Evolutionary conservation across 1,139 yeast genomes (phyloP), one percentile per base, ranked within the genome.

Genomic region (Yamadazyma pseudoaaseri): DNA sequence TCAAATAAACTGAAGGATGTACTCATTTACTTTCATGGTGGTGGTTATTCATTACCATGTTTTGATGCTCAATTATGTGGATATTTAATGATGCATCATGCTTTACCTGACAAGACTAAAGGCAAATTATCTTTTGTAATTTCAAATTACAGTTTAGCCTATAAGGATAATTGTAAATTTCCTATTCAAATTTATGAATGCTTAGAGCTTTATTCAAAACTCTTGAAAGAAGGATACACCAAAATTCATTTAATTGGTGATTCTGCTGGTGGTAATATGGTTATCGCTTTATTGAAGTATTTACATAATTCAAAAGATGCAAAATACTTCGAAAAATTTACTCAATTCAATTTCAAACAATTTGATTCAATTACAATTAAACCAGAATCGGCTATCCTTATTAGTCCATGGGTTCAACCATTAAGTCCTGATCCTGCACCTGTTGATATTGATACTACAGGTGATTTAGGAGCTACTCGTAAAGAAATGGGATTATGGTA

Each of bases 331-430:
- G 49, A 48, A 27, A 29, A 32, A 26, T 41, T 39, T 25, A 16
- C 29, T 3, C 29, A 38, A 6, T 39, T 20, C 24, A 44, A 44
- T 30, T 43, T 43, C 20, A 25, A 18, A 2, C 37, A 31, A 20
- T 50, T 52, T 25, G 16, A 34, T 3, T 26, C 40, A 13, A 36
- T 38, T 11, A 15, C 42, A 1, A 38, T 51, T 32, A 60, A 60
- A 38, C 71, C 72, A 6, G 45, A 41, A 9, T 58, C 66, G 2
- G 43, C 60, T 21, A 44, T 63, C 2, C 51, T 69, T 25, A 45
- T 66, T 5, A 65, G 74, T 13, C 77, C 77, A 3, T 72, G 78
- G 77, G 54, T 62, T 13, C 55, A 64, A 36, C 59, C 70, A 3
- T 31, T 43, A 16, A 34, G 37, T 27, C 16, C 39, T 3, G 38